Percentiles rank a stretch among this genome's conserved stretches.
Evolutionary conservation across 352 stramenopile genomes (phyloP).

Genomic region (Saprolegnia parasitica): DNA sequence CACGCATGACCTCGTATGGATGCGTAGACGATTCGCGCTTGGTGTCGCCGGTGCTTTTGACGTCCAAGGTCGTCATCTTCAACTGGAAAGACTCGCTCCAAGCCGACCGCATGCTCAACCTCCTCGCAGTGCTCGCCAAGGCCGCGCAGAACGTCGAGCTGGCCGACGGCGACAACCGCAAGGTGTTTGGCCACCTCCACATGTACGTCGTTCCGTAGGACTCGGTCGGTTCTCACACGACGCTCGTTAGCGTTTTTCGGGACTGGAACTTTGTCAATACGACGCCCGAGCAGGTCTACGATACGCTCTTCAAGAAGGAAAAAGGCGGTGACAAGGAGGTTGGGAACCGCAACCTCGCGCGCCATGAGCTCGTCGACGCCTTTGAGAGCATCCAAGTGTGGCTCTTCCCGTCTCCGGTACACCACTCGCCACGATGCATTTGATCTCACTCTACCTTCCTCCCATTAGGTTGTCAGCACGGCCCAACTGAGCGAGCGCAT

Average conservation of each 20-base stretch:
- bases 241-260: conserved; percentile 59
- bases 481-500: conserved; percentile 77
- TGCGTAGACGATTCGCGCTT: conserved; percentile 67
- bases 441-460: not conserved
- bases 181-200: conserved; percentile 85
- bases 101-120: conserved; percentile 77
- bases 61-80: conserved; percentile 84
- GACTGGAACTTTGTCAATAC: conserved; percentile 87
- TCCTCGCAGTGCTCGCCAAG: conserved; percentile 70
- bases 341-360: conserved; percentile 72
- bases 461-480: conserved; percentile 45
- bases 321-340: conserved; percentile 76
- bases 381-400: conserved; percentile 86
- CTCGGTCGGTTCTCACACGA: not conserved
- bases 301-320: conserved; percentile 77
- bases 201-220: conserved; percentile 45
- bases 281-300: conserved; percentile 71
- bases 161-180: conserved; percentile 61
- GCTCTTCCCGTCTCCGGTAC: conserved; percentile 75
- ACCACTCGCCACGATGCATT: not conserved
- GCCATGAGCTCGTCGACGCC: conserved; percentile 63
- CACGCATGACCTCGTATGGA: not conserved
- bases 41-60: conserved; percentile 75
- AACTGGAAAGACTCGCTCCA: conserved; percentile 88
- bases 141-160: conserved; percentile 79